These are phyloP conservation scores for Pythium aristosporum DNA, from an alignment of 352 stramenopile genomes.

Conservation along the genomic window DNA sequence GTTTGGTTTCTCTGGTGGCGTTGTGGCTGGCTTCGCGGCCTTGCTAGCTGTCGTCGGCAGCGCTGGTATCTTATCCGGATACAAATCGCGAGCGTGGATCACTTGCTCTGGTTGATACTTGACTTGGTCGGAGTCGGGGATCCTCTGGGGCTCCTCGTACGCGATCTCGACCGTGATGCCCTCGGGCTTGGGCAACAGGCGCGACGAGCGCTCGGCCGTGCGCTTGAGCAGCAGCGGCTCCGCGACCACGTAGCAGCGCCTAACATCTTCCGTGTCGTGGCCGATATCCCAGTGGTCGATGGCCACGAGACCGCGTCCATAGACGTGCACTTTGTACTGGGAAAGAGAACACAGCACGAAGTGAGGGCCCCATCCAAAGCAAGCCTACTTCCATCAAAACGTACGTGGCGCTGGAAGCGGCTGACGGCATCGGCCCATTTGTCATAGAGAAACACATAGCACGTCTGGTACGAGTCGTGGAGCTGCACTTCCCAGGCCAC, in stretches of 20 bases:
- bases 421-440: slow-evolving; percentile 60
- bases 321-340: slow-evolving; percentile 64
- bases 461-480: slow-evolving; percentile 47
- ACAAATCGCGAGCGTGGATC: slow-evolving; percentile 43
- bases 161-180: slow-evolving; percentile 45
- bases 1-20: slow-evolving; percentile 19
- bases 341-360: background rate
- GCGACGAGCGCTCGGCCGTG: slow-evolving; percentile 32
- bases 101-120: slow-evolving; percentile 43
- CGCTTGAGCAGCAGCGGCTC: slow-evolving; percentile 58
- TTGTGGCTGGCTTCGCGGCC: background rate
- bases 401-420: slow-evolving; percentile 61
- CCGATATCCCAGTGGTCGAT: slow-evolving; percentile 58
- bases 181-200: slow-evolving; percentile 37
- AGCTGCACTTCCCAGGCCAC: slow-evolving; percentile 50
- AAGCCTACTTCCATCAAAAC: slow-evolving; percentile 12
- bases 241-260: slow-evolving; percentile 56
- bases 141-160: slow-evolving; percentile 51
- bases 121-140: slow-evolving; percentile 61
- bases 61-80: slow-evolving; percentile 2
- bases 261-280: slow-evolving; percentile 59
- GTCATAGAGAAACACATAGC: slow-evolving; percentile 74
- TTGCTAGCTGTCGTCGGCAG: background rate
- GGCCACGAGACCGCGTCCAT: slow-evolving; percentile 47
- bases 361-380: background rate